Evolutionary conservation across 2,329 filamentous ascomycete genomes (phyloP).

Genomic region (Ophiostoma pallidulum): DNA sequence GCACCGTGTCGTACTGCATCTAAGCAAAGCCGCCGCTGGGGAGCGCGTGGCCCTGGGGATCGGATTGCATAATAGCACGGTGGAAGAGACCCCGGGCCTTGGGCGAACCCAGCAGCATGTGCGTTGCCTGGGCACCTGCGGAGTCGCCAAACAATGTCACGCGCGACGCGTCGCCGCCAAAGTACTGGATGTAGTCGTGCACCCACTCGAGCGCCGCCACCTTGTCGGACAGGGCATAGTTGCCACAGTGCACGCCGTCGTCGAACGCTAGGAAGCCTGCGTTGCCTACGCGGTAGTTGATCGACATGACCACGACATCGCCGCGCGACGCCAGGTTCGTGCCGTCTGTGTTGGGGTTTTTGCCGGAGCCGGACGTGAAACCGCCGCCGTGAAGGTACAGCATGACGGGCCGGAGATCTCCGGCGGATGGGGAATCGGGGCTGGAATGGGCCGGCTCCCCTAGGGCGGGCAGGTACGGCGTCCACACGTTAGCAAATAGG

Average conservation of each 20-base stretch:
- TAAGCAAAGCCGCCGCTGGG: constrained; percentile 13
- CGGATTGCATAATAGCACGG: constrained; percentile 24
- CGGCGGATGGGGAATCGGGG: not conserved
- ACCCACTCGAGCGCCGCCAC: constrained; percentile 32
- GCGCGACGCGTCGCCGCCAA: constrained; percentile 25
- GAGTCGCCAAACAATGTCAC: constrained; percentile 31
- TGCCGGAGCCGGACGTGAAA: constrained; percentile 30
- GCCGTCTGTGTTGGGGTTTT: constrained; percentile 36
- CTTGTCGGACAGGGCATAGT: constrained; percentile 33
- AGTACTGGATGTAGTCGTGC: constrained; percentile 26
- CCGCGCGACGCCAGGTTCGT: constrained; percentile 35
- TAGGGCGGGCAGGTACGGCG: constrained; percentile 25
- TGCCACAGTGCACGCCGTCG: constrained; percentile 30
- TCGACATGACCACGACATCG: constrained; percentile 33
- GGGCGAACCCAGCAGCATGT: constrained; percentile 21
- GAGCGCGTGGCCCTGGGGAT: constrained; percentile 19
- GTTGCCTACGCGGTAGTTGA: constrained; percentile 31
- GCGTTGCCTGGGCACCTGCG: constrained; percentile 20
- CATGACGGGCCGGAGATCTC: constrained; percentile 35
- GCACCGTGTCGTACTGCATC: constrained; percentile 18
- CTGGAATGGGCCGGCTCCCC: no score
- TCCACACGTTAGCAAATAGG: constrained; percentile 32
- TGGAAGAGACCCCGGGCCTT: constrained; percentile 23
- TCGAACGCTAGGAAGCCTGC: constrained; percentile 22
- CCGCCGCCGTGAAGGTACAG: constrained; percentile 38